Conservation (phyloP, 495 filamentous ascomycete genomes). For the Daldinia childiae region DNA sequence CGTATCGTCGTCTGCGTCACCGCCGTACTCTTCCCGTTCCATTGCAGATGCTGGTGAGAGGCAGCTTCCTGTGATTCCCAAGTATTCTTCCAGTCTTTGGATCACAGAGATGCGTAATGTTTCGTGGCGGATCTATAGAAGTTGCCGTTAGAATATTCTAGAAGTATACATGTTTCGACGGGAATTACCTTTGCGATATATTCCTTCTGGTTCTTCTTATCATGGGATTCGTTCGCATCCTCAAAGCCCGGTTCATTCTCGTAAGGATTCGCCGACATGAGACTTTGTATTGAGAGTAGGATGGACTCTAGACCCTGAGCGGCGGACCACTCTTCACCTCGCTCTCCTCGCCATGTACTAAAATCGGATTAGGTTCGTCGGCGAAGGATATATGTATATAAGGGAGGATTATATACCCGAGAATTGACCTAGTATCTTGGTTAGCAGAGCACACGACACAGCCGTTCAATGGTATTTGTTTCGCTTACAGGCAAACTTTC, state of each 20-base stretch:
- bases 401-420: slow-evolving; percentile 68
- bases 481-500: slow-evolving; percentile 86
- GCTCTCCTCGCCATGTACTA: slow-evolving; percentile 92
- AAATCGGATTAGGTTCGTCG: slow-evolving; percentile 43
- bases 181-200: slow-evolving; percentile 82
- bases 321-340: slow-evolving; percentile 93
- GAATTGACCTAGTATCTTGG: slow-evolving; percentile 72
- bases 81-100: slow-evolving; percentile 80
- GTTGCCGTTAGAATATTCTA: slow-evolving; percentile 7
- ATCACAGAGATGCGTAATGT: slow-evolving; percentile 87
- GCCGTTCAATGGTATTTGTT: too few species aligned
- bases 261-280: slow-evolving; percentile 94
- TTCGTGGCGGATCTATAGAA: slow-evolving; percentile 84
- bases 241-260: slow-evolving; percentile 97
- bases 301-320: slow-evolving; percentile 96
- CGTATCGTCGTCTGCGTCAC: slow-evolving; percentile 56
- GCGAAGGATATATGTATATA: slow-evolving; percentile 6
- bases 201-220: slow-evolving; percentile 78
- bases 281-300: slow-evolving; percentile 92
- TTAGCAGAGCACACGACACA: slow-evolving; percentile 24
- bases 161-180: neutral
- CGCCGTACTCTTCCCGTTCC: slow-evolving; percentile 63
- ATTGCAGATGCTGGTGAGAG: slow-evolving; percentile 48
- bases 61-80: slow-evolving; percentile 66
- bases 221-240: slow-evolving; percentile 68